Conservation (phyloP, 352 stramenopile genomes). For the Nothophytophthora sp. region DNA sequence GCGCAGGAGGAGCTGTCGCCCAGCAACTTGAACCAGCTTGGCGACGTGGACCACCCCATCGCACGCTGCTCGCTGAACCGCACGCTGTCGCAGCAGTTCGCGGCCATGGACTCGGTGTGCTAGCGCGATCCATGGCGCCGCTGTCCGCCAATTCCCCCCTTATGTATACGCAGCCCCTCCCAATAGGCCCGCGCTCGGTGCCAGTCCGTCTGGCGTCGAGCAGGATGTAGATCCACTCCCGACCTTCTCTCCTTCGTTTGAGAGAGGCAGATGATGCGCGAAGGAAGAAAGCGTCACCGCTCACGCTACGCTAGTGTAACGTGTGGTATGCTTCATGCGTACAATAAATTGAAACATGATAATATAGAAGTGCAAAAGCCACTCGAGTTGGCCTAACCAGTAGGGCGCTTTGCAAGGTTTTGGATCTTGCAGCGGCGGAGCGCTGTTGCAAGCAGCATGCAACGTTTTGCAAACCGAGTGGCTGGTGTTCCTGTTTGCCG, state of each 20-base stretch:
- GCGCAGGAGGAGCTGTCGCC: conserved; percentile 26
- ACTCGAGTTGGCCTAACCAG: too few species aligned
- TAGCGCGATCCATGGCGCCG: conserved; percentile 19
- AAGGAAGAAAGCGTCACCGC: conserved; percentile 14
- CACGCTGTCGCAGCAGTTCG: conserved; percentile 76
- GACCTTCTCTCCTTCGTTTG: conserved; percentile 18
- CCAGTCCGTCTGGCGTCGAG: background rate
- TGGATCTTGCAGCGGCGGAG: too few species aligned
- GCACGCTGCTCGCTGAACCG: conserved; percentile 76
- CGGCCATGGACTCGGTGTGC: conserved; percentile 76
- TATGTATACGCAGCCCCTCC: conserved; percentile 21
- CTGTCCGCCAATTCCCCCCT: conserved; percentile 11
- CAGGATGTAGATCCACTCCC: conserved; percentile 28
- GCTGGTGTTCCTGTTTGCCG: too few species aligned
- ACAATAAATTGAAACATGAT: conserved; percentile 30
- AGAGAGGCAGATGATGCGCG: conserved; percentile 22
- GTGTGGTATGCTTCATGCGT: conserved; percentile 27
- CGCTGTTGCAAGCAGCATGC: too few species aligned
- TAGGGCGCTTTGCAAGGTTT: too few species aligned
- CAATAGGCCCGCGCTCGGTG: conserved; percentile 2
- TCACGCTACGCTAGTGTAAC: background rate
- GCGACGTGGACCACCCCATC: conserved; percentile 66
- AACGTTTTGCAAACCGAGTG: too few species aligned
- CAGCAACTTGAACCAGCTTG: conserved; percentile 30
- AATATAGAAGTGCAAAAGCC: conserved; percentile 29